A percentile compares a stretch with the other conserved stretches of the same genome.
Conservation (phyloP, 108 stramenopile genomes). For the Skeletonema potamos region DNA sequence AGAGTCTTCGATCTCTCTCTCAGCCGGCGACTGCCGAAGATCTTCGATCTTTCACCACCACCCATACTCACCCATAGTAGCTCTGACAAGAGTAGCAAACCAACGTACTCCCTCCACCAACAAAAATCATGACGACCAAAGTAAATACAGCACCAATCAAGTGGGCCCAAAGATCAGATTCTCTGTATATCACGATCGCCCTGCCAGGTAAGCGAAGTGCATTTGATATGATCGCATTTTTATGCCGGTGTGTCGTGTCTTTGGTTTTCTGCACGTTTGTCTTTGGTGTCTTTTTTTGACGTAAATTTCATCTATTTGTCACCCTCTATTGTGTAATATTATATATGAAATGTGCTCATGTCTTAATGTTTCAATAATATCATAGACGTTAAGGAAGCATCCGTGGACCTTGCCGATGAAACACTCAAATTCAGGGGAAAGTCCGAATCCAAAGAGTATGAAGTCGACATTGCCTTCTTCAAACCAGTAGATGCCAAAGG, state of each 20-base stretch:
- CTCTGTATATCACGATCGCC: slow-evolving; percentile 91
- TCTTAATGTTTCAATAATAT: neutral
- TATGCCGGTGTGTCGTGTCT: neutral
- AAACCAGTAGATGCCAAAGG: slow-evolving; percentile 83
- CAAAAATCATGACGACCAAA: slow-evolving; percentile 22
- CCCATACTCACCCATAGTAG: neutral
- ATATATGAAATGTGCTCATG: too few relatives aligned
- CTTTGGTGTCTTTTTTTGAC: neutral
- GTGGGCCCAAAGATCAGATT: slow-evolving; percentile 94
- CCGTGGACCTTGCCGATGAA: slow-evolving; percentile 79
- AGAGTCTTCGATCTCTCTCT: neutral
- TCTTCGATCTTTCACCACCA: neutral
- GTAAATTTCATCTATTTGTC: neutral
- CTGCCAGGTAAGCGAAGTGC: slow-evolving; percentile 66
- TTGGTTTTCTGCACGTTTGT: neutral
- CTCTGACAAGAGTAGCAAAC: too few relatives aligned
- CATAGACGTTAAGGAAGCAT: slow-evolving; percentile 90
- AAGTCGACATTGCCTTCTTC: slow-evolving; percentile 88
- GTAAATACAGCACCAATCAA: slow-evolving; percentile 86
- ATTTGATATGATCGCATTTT: neutral
- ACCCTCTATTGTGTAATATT: neutral
- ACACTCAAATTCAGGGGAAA: slow-evolving; percentile 83
- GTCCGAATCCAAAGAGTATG: slow-evolving; percentile 77
- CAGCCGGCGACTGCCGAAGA: neutral
- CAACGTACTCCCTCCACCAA: neutral